Evolutionary conservation across 2,329 filamentous ascomycete genomes (phyloP).

Genomic region (Xylaria sp.): DNA sequence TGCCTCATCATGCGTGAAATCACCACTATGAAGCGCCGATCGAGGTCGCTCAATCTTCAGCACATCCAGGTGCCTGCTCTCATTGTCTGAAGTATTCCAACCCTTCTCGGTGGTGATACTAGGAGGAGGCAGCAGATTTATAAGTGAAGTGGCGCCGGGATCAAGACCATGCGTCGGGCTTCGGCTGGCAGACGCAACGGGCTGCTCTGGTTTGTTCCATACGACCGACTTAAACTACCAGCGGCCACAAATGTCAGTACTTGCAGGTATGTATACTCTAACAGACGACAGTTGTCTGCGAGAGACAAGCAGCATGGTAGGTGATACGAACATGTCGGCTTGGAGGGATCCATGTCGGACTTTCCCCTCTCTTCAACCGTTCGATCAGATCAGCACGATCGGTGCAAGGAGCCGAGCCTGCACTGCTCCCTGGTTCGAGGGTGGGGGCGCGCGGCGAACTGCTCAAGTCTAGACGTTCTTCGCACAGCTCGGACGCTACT

Average conservation of each 20-base stretch:
- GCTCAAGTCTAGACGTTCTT: constrained; percentile 46
- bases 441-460: constrained; percentile 33
- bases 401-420: constrained; percentile 35
- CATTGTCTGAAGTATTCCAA: constrained; percentile 33
- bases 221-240: constrained; percentile 33
- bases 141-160: constrained; percentile 35
- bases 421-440: constrained; percentile 27
- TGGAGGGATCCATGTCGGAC: constrained; percentile 64
- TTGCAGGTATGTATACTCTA: too few species aligned
- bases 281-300: neutral
- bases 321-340: constrained; percentile 49
- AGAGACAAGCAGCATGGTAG: neutral
- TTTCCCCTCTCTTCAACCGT: constrained; percentile 73
- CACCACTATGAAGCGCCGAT: constrained; percentile 65
- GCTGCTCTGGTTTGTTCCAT: constrained; percentile 30
- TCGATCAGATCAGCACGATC: constrained; percentile 78
- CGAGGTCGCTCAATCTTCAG: constrained; percentile 72
- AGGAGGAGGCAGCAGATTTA: constrained; percentile 40
- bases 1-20: constrained; percentile 52
- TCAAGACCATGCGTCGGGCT: constrained; percentile 34
- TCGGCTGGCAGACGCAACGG: constrained; percentile 34
- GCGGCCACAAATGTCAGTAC: constrained; percentile 13
- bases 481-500: constrained; percentile 56
- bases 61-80: constrained; percentile 47
- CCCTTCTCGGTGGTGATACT: constrained; percentile 45